These are phyloP conservation scores for Omphalea diandra DNA, from an alignment of 441 rosid genomes.

Conservation along the genomic window DNA sequence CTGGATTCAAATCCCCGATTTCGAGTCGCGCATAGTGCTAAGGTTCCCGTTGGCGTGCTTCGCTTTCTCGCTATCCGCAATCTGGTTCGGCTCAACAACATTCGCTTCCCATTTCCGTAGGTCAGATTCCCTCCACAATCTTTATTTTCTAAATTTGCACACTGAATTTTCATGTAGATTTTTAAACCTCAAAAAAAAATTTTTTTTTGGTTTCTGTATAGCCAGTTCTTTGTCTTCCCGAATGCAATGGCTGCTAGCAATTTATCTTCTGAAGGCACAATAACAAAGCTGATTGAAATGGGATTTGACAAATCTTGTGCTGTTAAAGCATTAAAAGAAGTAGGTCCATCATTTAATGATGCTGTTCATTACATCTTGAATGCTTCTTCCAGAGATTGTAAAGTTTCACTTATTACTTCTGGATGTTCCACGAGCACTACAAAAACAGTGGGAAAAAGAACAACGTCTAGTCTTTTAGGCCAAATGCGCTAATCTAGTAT, in stretches of 20 bases:
- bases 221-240: no score
- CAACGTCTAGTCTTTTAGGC: slow-evolving; percentile 18
- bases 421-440: slow-evolving; percentile 23
- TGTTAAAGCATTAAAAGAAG: slow-evolving; percentile 52
- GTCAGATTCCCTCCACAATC: not conserved
- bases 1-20: no score
- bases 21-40: not conserved
- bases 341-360: slow-evolving; percentile 55
- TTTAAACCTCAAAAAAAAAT: no score
- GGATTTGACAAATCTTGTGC: slow-evolving; percentile 60
- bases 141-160: not conserved
- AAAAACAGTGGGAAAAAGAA: slow-evolving; percentile 17
- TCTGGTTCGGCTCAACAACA: not conserved
- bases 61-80: not conserved
- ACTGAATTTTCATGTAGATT: not conserved
- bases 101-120: not conserved
- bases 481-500: slow-evolving; percentile 53
- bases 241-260: slow-evolving; percentile 6
- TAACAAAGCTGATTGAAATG: slow-evolving; percentile 59
- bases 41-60: not conserved
- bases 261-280: slow-evolving; percentile 32
- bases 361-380: slow-evolving; percentile 58
- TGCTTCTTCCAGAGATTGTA: slow-evolving; percentile 27
- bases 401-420: slow-evolving; percentile 30
- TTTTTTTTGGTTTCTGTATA: no score